Evolutionary conservation across 2,329 filamentous ascomycete genomes (phyloP).

Genomic region (Apiospora rasikravindrae): DNA sequence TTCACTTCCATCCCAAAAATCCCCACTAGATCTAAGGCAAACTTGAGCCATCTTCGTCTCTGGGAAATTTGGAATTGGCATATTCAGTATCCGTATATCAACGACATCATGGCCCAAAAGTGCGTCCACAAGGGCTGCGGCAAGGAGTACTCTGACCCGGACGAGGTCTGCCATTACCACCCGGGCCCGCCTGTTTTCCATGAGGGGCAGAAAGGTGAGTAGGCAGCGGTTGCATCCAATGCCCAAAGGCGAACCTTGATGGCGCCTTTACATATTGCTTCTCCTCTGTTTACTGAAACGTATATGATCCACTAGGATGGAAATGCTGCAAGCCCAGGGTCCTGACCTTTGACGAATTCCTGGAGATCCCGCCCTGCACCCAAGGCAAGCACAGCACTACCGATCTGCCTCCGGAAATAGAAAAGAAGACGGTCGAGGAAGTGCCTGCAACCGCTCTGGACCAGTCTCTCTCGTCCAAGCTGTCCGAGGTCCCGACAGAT

Average conservation of each 20-base stretch:
- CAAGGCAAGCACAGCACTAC: conserved; percentile 90
- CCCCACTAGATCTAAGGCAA: neutral
- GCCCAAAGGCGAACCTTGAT: conserved; percentile 17
- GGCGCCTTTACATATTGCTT: conserved; percentile 20
- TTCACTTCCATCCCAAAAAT: neutral
- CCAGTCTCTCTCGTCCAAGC: conserved; percentile 49
- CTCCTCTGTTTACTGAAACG: neutral
- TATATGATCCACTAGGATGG: conserved; percentile 70
- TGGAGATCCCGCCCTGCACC: conserved; percentile 89
- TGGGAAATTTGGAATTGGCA: neutral
- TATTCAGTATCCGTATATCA: neutral
- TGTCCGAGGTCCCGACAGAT: conserved; percentile 46
- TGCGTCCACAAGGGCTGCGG: conserved; percentile 97
- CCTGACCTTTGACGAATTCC: conserved; percentile 97
- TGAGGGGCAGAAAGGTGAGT: conserved; percentile 98
- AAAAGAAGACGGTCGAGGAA: conserved; percentile 59
- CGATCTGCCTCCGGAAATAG: conserved; percentile 68
- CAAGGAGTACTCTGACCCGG: conserved; percentile 81
- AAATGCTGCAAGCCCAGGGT: conserved; percentile 98
- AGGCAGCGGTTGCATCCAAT: conserved; percentile 30
- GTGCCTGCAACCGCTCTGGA: conserved; percentile 46
- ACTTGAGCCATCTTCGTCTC: neutral
- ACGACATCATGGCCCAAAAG: conserved; percentile 71
- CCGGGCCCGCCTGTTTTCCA: conserved; percentile 94
- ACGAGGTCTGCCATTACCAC: conserved; percentile 89